Base-by-base conservation (phyloP, 2,329 filamentous ascomycete genomes). In the Calonectria pteridis region DNA sequence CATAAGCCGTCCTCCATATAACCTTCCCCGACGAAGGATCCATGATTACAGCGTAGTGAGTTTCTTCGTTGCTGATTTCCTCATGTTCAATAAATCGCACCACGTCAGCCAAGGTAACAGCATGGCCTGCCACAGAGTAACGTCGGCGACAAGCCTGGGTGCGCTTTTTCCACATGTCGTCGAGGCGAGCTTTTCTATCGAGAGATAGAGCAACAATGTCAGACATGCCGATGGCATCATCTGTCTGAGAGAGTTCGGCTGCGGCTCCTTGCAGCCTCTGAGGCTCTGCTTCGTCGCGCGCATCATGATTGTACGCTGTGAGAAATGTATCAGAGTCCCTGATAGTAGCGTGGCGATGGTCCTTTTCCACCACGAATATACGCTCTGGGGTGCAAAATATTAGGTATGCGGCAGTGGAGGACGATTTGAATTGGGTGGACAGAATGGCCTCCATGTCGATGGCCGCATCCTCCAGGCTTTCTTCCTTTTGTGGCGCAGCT, bases 1-100 rank as follows among this genome's bases (percentile, higher is more conserved):
- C 6, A 53, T 79, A 81, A 31, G 62, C 77, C 20, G 82, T 83
- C 4, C 84, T 85, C 67, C 83, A 85, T n/a, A 88, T 81, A 0
- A 87, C 81, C 46, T 84, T 84, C 14, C 87, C 87, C 0, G 83
- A 85, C 71, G 85, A 84, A 0, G 88, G 87, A 55, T 90, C 88
- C 77, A 87, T 88, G 14, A 88, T 85, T 6, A 81, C 79, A 0
- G 81, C 82, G 13, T 83, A 84, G 69, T 84, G 83, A 7, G 83
- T 83, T 68, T 80, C 77, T 0, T 77, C 77, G 51, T 83, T 82
- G 26, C 73, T 78, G 20, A 83, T 81, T 10, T 78, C 67, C 10
- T 74, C 69, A 28, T 80, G 69, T n/a, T 77, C 59, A 4, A 83
- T 40, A 37, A 84, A 76, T 0, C 53, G 29, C 0, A 81, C n/a